phyloP scores from a whole-genome alignment of 164 flowering plant species.

The Akebia trifoliata region DNA sequence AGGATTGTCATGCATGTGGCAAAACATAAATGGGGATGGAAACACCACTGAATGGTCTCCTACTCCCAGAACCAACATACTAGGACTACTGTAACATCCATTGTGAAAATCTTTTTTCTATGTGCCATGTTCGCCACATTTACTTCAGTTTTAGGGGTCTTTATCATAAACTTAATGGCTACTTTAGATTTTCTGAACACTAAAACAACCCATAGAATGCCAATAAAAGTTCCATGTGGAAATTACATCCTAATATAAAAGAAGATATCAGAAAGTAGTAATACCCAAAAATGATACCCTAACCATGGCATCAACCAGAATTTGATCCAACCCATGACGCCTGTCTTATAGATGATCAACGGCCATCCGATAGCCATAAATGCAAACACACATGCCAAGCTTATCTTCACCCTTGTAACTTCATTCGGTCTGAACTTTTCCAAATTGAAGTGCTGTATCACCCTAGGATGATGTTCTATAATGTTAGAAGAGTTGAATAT shows the following conservation, averaged over 20 bases:
- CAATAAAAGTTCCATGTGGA: background rate
- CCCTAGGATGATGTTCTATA: conserved; percentile 34
- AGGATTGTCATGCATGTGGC: background rate
- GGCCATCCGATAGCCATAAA: conserved; percentile 95
- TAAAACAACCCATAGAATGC: no score
- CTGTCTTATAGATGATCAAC: conserved; percentile 65
- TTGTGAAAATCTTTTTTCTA: no score
- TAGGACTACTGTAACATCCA: no score
- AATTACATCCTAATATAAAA: conserved; percentile 1
- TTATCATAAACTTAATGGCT: no score
- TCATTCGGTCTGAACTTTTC: conserved; percentile 82
- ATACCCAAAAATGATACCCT: conserved; percentile 97
- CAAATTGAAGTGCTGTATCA: conserved; percentile 76
- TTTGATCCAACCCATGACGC: conserved; percentile 82
- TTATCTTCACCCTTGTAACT: conserved; percentile 80
- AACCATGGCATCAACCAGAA: conserved; percentile 98
- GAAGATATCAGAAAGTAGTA: conserved; percentile 11
- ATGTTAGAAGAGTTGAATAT: conserved; percentile 4
- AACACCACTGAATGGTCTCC: background rate
- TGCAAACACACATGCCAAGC: conserved; percentile 85
- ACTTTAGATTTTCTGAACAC: no score
- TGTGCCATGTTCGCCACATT: no score
- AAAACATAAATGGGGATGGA: background rate
- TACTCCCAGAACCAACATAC: background rate
- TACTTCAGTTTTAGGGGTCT: no score